Evolutionary conservation across 176 grass and related monocot species (phyloP).

Genomic region (Oryza rufipogon): DNA sequence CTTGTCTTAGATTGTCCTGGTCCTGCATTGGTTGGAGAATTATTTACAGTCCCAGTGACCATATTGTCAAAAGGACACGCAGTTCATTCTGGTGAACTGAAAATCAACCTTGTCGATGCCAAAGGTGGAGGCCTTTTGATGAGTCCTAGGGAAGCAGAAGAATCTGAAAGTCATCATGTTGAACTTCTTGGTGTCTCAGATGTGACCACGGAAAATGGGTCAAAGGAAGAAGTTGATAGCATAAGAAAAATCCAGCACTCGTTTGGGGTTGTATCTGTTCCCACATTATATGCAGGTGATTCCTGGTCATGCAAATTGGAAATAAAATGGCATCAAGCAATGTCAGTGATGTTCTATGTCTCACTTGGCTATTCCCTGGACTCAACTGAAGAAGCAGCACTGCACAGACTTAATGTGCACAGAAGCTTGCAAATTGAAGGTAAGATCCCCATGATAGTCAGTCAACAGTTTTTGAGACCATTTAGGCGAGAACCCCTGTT

Average conservation of each 20-base stretch:
- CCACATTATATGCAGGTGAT: constrained; percentile 58
- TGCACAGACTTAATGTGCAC: constrained; percentile 82
- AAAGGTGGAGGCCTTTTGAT: constrained; percentile 88
- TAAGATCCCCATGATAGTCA: constrained; percentile 73
- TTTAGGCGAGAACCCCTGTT: constrained; percentile 90
- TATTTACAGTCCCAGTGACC: constrained; percentile 68
- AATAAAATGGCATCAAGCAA: constrained; percentile 93
- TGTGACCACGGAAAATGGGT: constrained; percentile 46
- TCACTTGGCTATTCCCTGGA: constrained; percentile 83
- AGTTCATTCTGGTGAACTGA: constrained; percentile 89
- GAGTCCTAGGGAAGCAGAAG: constrained; percentile 89
- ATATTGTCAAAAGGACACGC: constrained; percentile 73
- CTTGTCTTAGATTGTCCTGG: constrained; percentile 62
- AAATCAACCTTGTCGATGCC: constrained; percentile 97
- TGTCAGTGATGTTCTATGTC: constrained; percentile 91
- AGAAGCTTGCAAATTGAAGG: constrained; percentile 97
- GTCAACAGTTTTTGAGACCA: constrained; percentile 74
- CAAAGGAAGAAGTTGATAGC: constrained; percentile 59
- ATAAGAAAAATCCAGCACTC: constrained; percentile 90
- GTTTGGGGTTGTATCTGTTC: constrained; percentile 90
- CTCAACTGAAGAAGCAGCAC: constrained; percentile 50
- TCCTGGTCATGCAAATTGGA: constrained; percentile 92
- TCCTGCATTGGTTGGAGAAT: constrained; percentile 91
- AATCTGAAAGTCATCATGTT: constrained; percentile 81
- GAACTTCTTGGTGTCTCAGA: constrained; percentile 87